Percentiles rank a stretch among this genome's conserved stretches.
phyloP scores from a whole-genome alignment of 371 early-diverging fungal genomes.

The Rhizomucor miehei region DNA sequence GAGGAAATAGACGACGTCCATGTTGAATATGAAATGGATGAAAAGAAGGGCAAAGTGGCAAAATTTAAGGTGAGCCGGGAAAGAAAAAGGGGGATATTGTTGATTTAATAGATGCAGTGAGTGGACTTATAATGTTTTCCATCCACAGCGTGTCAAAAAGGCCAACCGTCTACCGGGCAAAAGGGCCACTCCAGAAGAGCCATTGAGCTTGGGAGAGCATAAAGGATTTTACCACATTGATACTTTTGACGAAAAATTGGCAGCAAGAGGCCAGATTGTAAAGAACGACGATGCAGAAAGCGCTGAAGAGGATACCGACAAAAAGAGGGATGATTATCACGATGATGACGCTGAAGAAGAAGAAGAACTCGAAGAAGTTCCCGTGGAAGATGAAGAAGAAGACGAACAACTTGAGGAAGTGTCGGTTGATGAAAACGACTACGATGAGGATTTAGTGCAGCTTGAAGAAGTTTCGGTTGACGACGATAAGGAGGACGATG shows the following conservation, averaged over 20 bases:
- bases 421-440: not conserved
- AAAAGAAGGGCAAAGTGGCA: slow-evolving; percentile 59
- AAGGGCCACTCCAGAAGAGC: slow-evolving; percentile 47
- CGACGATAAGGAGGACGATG: no score
- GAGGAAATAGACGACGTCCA: slow-evolving; percentile 88
- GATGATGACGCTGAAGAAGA: no score
- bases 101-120: no score
- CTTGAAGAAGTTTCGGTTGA: no score
- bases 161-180: slow-evolving; percentile 27
- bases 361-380: no score
- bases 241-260: slow-evolving; percentile 51
- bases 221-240: slow-evolving; percentile 52
- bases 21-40: slow-evolving; percentile 67
- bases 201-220: slow-evolving; percentile 45
- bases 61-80: slow-evolving; percentile 63
- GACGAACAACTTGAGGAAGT: slow-evolving; percentile 3
- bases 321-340: slow-evolving; percentile 6
- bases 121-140: no score
- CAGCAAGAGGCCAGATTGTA: slow-evolving; percentile 5
- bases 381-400: slow-evolving; percentile 15
- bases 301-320: slow-evolving; percentile 27
- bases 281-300: not conserved
- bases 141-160: slow-evolving; percentile 54
- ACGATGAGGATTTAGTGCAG: no score
- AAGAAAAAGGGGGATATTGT: not conserved